Evolutionary conservation across 495 filamentous ascomycete species (phyloP).

Genomic region (Penicillium longicatenatum): DNA sequence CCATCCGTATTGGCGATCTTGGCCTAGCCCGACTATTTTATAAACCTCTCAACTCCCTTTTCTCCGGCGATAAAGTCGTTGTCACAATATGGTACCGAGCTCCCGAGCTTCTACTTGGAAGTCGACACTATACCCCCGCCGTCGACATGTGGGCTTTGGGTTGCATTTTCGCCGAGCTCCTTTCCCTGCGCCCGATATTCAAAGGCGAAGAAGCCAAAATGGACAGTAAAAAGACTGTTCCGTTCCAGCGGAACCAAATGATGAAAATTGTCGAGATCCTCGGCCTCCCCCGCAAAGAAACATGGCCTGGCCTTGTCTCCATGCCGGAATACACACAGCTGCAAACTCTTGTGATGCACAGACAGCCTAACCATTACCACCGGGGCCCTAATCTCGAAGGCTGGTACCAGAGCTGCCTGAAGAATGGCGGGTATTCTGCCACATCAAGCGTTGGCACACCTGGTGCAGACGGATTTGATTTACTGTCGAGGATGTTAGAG

Average conservation of each 20-base stretch:
- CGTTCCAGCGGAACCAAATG: constrained; percentile 98
- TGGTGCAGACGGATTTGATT: constrained; percentile 74
- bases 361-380: constrained; percentile 42
- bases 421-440: constrained; percentile 57
- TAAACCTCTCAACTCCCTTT: constrained; percentile 88
- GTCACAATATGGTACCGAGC: constrained; percentile 99
- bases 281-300: constrained; percentile 83
- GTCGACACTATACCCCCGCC: constrained; percentile 91
- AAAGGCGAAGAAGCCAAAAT: constrained; percentile 99
- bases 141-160: constrained; percentile 98
- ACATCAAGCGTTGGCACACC: constrained; percentile 55
- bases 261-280: constrained; percentile 97
- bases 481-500: constrained; percentile 79
- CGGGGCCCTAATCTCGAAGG: constrained; percentile 56
- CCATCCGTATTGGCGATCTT: constrained; percentile 92
- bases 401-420: constrained; percentile 67
- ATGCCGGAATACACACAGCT: constrained; percentile 85
- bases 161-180: constrained; percentile 94
- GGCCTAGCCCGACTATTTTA: constrained; percentile 91
- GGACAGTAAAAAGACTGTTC: constrained; percentile 95
- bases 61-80: constrained; percentile 95
- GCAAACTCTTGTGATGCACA: constrained; percentile 57
- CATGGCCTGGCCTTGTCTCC: constrained; percentile 77
- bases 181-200: constrained; percentile 92
- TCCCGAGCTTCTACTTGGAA: constrained; percentile 88